Base-by-base conservation (phyloP, 2,329 filamentous ascomycete species). In the Phaeophleospora eucalypticola region DNA sequence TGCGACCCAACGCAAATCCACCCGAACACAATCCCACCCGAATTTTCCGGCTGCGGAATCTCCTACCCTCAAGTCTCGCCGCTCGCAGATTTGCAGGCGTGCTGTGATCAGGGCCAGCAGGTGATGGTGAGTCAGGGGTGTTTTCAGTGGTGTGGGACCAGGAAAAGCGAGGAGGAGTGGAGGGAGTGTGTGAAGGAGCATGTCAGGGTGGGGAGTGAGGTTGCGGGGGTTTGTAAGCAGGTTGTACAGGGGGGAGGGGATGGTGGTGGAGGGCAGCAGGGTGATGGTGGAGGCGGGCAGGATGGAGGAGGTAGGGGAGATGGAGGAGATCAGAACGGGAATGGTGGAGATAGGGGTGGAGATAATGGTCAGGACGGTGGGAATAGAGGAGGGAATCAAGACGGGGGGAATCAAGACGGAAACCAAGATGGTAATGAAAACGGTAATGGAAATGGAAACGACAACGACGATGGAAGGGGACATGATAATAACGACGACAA, bases 111-210 rank as follows among this genome's bases (percentile, higher is more conserved):
- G 43, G 48, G 16, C 48, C 48, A 8, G n/a, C n/a, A n/a, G n/a
- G 39, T 50, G 6, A 36, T 50, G 39, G 43, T 50, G 4, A 43
- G 36, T 16, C 17, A 42, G 15, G 43, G 48, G 19, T 50, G 48
- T 24, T 50, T 50, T 40, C 48, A 46, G 40, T 50, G 40, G 21
- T 50, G 48, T 29, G 19, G 24, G 17, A 46, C 43, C 20, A 17
- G 32, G 7, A 4, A 27, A 3, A 18, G 34, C 2, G 20, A 14
- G 21, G 18, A 35, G 7, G 17, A 38, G 27, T 50, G 34, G 10
- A 38, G 33, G 36, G 17, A 19, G 12, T 50, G 48, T 33, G 43
- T 50, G 27, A 37, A 19, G 41, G 24, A 39, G 20, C 38, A 41
- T 40, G 48, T 47, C 10, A 32, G 37, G 4, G 21, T 12, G 15